Conservation (phyloP, 192 early-diverging fungal genomes). For the Backusella westeae region DNA sequence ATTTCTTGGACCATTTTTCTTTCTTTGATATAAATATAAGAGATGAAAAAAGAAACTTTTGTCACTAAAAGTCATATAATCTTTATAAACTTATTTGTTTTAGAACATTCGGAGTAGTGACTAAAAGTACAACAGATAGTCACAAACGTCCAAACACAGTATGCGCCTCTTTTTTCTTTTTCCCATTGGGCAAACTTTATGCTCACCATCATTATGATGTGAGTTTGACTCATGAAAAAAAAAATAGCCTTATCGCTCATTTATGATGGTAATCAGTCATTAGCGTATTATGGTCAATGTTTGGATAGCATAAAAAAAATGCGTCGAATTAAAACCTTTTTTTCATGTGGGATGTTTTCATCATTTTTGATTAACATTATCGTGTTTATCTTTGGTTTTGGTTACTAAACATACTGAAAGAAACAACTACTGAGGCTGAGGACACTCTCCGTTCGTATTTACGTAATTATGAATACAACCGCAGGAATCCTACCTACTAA, state of each 20-base stretch:
- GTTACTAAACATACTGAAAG: neutral
- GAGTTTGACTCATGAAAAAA: neutral
- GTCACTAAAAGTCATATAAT: neutral
- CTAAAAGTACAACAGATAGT: neutral
- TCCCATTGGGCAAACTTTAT: neutral
- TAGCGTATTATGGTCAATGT: neutral
- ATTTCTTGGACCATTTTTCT: conserved; percentile 39
- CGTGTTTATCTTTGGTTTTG: neutral
- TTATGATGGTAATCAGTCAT: neutral
- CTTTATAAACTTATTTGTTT: neutral
- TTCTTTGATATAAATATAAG: conserved; percentile 10
- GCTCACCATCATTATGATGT: neutral
- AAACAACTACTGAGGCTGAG: neutral
- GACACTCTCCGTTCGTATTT: neutral
- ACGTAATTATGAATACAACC: neutral
- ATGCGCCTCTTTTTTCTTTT: neutral
- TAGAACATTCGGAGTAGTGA: neutral
- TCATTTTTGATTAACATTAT: neutral
- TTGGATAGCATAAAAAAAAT: neutral
- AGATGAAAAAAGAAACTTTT: neutral
- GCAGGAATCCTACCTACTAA: neutral
- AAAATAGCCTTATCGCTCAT: neutral
- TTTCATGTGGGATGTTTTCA: neutral
- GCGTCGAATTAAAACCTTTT: neutral
- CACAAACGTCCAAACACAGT: neutral